These are phyloP conservation scores for Taphrina deformans DNA, from an alignment of 1,139 yeast genomes.

Conservation along the genomic window DNA sequence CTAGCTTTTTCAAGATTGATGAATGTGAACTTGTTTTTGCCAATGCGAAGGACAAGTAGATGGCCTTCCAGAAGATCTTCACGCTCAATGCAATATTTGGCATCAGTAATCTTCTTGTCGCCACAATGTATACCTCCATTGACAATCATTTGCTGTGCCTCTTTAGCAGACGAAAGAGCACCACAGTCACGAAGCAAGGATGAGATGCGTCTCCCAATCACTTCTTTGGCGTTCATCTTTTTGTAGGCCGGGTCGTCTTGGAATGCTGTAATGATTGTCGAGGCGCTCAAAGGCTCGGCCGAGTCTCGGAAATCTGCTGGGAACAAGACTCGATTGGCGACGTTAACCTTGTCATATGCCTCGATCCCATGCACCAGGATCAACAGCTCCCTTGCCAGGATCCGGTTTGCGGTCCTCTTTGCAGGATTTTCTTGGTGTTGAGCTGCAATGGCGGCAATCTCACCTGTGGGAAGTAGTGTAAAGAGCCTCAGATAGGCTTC, in stretches of 20 bases:
- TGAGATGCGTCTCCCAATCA: conserved; percentile 47
- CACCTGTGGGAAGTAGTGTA: conserved; percentile 68
- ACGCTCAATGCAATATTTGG: conserved; percentile 55
- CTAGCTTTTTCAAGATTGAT: neutral
- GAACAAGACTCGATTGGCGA: conserved; percentile 64
- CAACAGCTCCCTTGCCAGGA: conserved; percentile 79
- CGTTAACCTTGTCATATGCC: conserved; percentile 64
- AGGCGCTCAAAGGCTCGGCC: conserved; percentile 49
- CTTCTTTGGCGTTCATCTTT: conserved; percentile 47
- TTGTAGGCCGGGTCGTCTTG: conserved; percentile 60
- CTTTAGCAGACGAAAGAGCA: conserved; percentile 48
- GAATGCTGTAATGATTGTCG: conserved; percentile 60
- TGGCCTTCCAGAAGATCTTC: conserved; percentile 59
- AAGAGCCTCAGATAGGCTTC: conserved; percentile 67
- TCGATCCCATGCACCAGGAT: conserved; percentile 85
- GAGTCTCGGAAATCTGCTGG: conserved; percentile 58
- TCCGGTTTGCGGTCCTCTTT: conserved; percentile 66
- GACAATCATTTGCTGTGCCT: conserved; percentile 62
- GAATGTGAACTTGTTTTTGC: conserved; percentile 53
- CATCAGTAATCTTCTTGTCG: conserved; percentile 55
- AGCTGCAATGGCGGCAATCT: conserved; percentile 56
- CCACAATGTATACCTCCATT: conserved; percentile 78
- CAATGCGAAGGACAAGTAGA: conserved; percentile 67
- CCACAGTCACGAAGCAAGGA: conserved; percentile 10
- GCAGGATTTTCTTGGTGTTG: conserved; percentile 63